These are phyloP conservation scores for Kluyveromyces nonfermentans DNA, from an alignment of 805 yeast species.

Conservation along the genomic window DNA sequence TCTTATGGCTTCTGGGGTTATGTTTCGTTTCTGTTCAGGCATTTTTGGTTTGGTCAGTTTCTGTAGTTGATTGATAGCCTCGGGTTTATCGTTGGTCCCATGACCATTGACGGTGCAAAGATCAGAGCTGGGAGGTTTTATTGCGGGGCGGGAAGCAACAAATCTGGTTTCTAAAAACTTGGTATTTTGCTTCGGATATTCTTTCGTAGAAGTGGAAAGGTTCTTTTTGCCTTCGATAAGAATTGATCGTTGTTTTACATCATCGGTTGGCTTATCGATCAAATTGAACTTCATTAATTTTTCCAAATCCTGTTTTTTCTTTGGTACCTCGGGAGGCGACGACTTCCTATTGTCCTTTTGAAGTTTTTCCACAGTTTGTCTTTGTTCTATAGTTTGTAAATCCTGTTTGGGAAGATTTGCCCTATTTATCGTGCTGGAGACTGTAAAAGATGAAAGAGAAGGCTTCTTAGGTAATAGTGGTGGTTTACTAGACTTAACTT, in stretches of 20 bases:
- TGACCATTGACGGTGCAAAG: not conserved
- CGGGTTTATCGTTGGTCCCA: not conserved
- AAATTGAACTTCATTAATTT: not conserved
- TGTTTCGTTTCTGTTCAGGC: not conserved
- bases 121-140: not conserved
- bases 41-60: not conserved
- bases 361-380: not conserved
- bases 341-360: not conserved
- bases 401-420: not conserved
- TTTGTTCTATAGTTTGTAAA: not conserved
- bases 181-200: not conserved
- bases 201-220: not conserved
- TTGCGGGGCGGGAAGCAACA: not conserved
- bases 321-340: not conserved
- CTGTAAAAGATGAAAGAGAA: not conserved
- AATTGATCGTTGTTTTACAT: not conserved
- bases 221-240: not conserved
- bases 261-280: not conserved
- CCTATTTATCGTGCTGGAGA: not conserved
- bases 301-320: not conserved
- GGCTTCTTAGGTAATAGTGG: constrained; percentile 8
- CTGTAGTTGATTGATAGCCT: not conserved
- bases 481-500: not conserved
- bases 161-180: not conserved
- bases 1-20: constrained; percentile 3